Evolutionary conservation across 192 early-diverging fungal genomes (phyloP), one percentile per base, ranked within the genome.

Genomic region (Linnemannia schmuckeri): DNA sequence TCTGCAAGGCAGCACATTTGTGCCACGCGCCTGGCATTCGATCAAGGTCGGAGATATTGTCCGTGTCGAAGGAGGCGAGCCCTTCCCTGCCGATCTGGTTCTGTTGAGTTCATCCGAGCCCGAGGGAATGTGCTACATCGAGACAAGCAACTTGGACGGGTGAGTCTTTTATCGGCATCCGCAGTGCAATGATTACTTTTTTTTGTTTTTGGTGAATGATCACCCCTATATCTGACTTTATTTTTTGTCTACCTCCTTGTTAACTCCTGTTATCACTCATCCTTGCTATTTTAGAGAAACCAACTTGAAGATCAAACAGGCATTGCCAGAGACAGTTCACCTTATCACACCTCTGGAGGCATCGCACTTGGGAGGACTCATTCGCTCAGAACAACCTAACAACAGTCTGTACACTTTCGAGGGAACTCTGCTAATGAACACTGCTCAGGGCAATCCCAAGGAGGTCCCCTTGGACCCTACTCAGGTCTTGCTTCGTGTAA

Each of bases 101-200:
- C 81, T 99, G 37, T 79, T 99, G 22, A 97, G 96, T 91, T 96
- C 95, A 54, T 96, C 94, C 20, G 98, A 99, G 84, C 98, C 97
- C 22, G 97, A 99, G 88, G 97, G 96, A 46, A 91, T 99, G 88
- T 97, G 96, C 88, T 99, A 99, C 81, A 97, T 99, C 76, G 98
- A 99, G 89, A 99, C 98, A 79, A 97, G 96, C 82, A 99, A 99
- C 88, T 90, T 99, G 71, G 98, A 99, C 85, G 98, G 96, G 95
- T 96, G 89, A 89, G 77, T 30, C 44, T 37, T 49, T 20, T 33
- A 44, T 66, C 41, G 37, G 24, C 22, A 4, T 66, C 30, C 9
- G 27, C 61, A 33, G 30, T 33, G 30, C 61, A 88, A 22, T 4
- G 33, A 54, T 73, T 27, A 70, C 78, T 22, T 41, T 20, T 37